Conservation (phyloP, 306 rosid species). For the Lagenaria siceraria region DNA sequence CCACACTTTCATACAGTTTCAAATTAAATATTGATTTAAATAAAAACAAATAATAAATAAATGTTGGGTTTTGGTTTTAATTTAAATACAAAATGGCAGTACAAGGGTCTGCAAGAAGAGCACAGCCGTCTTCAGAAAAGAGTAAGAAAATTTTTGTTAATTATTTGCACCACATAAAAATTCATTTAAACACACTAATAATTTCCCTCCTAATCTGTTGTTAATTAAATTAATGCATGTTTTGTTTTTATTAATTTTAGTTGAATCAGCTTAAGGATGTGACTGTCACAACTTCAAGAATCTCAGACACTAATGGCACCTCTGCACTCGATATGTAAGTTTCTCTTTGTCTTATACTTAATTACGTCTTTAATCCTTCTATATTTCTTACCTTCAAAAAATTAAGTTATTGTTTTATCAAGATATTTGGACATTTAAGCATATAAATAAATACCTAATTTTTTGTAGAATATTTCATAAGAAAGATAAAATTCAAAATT, state of each 20-base stretch:
- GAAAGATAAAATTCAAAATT: not conserved
- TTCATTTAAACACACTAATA: too few species aligned
- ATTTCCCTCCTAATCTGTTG: too few species aligned
- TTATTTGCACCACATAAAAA: not conserved
- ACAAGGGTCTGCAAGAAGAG: conserved; percentile 25
- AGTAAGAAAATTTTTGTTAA: conserved; percentile 14
- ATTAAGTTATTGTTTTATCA: too few species aligned
- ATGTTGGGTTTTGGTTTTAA: not conserved
- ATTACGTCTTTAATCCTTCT: too few species aligned
- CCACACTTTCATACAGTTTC: not conserved
- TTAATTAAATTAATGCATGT: too few species aligned
- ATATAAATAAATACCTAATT: not conserved
- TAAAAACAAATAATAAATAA: not conserved
- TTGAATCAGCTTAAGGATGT: conserved; percentile 6
- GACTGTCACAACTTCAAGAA: not conserved
- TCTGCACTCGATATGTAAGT: not conserved
- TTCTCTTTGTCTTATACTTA: too few species aligned
- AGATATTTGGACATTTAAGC: not conserved
- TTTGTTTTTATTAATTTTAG: not conserved
- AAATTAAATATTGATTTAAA: not conserved
- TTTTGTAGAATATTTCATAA: not conserved
- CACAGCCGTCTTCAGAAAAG: conserved; percentile 23
- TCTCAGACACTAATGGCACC: not conserved
- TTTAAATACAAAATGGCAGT: conserved; percentile 6
- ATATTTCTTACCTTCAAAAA: too few species aligned